Evolutionary conservation across 257 asterid species (phyloP).

Genomic region (Scutellaria baicalensis): DNA sequence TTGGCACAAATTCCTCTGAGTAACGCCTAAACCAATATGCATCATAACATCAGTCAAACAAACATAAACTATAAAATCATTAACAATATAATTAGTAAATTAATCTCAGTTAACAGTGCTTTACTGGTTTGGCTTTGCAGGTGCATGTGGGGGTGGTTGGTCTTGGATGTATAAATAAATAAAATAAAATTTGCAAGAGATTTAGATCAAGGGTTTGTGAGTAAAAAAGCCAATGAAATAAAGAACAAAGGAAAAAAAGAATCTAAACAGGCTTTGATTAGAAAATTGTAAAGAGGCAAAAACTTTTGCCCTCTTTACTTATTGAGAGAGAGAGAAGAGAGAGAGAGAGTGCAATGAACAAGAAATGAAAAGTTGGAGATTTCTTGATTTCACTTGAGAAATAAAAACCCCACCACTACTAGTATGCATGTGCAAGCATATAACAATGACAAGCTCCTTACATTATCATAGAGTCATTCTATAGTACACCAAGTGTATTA

Average conservation of each 20-base stretch:
- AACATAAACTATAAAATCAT: background rate
- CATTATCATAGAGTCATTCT: no score
- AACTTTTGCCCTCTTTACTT: constrained; percentile 10
- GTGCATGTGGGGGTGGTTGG: constrained; percentile 35
- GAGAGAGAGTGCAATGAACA: constrained; percentile 25
- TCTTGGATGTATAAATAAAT: constrained; percentile 19
- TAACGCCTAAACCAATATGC: background rate
- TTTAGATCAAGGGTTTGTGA: constrained; percentile 24
- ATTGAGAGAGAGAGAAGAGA: constrained; percentile 15
- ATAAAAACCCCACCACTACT: constrained; percentile 32
- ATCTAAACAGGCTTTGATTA: constrained; percentile 29
- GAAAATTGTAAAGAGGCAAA: constrained; percentile 18
- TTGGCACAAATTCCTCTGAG: background rate
- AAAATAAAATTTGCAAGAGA: background rate
- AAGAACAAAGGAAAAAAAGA: background rate
- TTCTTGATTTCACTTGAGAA: constrained; percentile 6
- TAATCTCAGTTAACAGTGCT: constrained; percentile 17
- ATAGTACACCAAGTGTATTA: no score
- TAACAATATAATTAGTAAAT: constrained; percentile 4
- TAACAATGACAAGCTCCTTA: constrained; percentile 6
- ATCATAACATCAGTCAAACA: constrained; percentile 28
- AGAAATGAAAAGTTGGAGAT: constrained; percentile 5
- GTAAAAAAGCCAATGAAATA: constrained; percentile 19
- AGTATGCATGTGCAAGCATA: constrained; percentile 29
- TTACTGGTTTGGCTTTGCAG: constrained; percentile 15